phyloP scores from a whole-genome alignment of 306 rosid genomes.

The Begonia fuchsioides region DNA sequence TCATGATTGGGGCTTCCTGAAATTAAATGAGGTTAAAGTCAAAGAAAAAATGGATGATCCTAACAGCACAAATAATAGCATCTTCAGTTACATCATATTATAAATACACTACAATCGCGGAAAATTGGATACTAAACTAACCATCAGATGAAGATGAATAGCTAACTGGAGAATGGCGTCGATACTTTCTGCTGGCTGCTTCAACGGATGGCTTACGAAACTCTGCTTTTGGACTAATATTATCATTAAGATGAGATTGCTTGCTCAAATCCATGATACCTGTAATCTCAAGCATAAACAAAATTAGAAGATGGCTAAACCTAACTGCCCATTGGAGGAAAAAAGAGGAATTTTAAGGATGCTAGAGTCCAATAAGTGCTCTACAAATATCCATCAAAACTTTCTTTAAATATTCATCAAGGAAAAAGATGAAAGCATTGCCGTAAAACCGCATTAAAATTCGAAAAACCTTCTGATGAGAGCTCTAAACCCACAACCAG shows the following conservation, averaged over 20 bases:
- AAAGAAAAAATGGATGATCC: background rate
- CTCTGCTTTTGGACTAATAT: conserved; percentile 30
- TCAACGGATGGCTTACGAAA: conserved; percentile 68
- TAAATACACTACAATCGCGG: background rate
- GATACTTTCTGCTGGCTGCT: conserved; percentile 56
- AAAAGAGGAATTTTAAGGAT: no score
- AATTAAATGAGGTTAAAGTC: conserved; percentile 5
- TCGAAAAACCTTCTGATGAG: background rate
- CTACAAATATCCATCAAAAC: no score
- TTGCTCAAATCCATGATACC: conserved; percentile 40
- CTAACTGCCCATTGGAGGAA: no score
- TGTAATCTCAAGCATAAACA: conserved; percentile 6
- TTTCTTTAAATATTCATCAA: no score
- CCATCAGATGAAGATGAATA: conserved; percentile 59
- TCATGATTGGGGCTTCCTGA: conserved; percentile 57
- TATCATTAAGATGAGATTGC: conserved; percentile 14
- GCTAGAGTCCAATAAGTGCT: no score
- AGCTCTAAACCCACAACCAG: background rate
- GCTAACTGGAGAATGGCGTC: conserved; percentile 60
- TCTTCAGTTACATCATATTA: background rate
- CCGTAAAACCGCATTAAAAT: background rate
- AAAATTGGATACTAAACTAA: conserved; percentile 22
- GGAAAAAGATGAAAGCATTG: no score
- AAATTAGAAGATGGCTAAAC: no score
- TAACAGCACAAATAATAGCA: background rate